A percentile compares a stretch with the other conserved stretches of the same genome.
Evolutionary conservation across 495 filamentous ascomycete genomes (phyloP).

Genomic region (Aspergillus nidulans): DNA sequence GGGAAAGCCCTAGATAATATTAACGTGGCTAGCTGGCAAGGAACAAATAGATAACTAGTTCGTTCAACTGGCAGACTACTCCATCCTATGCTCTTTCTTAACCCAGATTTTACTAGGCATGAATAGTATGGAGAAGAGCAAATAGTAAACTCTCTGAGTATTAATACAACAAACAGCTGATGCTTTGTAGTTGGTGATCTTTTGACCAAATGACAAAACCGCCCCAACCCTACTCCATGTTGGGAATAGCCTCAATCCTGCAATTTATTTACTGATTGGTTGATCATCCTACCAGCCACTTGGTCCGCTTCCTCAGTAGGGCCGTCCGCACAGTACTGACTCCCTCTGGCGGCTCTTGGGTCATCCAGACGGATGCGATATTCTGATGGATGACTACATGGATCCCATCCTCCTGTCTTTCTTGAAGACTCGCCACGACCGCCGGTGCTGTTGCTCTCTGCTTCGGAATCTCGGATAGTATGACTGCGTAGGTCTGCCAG

Average conservation of each 20-base stretch:
- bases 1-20: too few relatives aligned
- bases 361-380: constrained; percentile 2
- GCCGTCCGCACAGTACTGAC: not conserved
- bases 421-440: not conserved
- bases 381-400: constrained; percentile 3
- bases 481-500: not conserved
- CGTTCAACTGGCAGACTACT: too few relatives aligned
- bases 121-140: too few relatives aligned
- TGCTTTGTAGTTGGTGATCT: too few relatives aligned
- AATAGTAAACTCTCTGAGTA: too few relatives aligned
- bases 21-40: too few relatives aligned
- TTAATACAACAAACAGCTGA: too few relatives aligned
- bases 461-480: not conserved
- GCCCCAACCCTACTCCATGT: not conserved
- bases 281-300: constrained; percentile 1
- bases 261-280: too few relatives aligned
- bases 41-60: too few relatives aligned
- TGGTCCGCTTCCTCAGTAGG: not conserved
- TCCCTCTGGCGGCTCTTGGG: not conserved
- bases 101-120: too few relatives aligned
- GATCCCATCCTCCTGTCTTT: not conserved
- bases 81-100: too few relatives aligned
- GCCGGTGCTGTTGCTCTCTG: not conserved
- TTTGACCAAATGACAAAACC: too few relatives aligned
- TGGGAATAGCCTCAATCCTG: not conserved